These are phyloP conservation scores for Uncinocarpus reesii DNA, from an alignment of 2,329 filamentous ascomycete species.

Conservation along the genomic window DNA sequence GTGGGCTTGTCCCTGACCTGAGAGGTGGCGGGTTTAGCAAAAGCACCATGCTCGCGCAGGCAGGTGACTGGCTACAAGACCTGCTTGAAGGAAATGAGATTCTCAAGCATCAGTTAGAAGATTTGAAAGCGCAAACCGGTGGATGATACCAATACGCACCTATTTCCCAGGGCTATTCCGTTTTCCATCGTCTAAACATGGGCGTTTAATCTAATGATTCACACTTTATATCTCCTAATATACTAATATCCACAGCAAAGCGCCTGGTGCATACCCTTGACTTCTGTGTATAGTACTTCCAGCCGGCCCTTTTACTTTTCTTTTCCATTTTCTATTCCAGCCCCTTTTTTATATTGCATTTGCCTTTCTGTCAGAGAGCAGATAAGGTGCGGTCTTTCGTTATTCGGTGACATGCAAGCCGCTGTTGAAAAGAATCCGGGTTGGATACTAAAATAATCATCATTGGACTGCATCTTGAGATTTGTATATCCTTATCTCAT, in stretches of 20 bases:
- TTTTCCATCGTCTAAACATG: not conserved
- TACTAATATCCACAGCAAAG: conserved; percentile 3
- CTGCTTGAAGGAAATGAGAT: conserved; percentile 58
- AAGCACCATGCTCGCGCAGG: conserved; percentile 64
- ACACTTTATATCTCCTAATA: not conserved
- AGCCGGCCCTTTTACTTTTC: not conserved
- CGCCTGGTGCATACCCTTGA: conserved; percentile 2
- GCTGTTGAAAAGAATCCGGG: not conserved
- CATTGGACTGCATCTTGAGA: no score
- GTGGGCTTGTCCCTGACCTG: conserved; percentile 63
- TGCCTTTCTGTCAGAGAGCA: not conserved
- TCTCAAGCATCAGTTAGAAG: conserved; percentile 46
- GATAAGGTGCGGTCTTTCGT: not conserved
- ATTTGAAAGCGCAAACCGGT: conserved; percentile 28
- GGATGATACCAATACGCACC: not conserved
- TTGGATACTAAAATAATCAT: not conserved
- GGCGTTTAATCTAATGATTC: not conserved
- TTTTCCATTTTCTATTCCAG: not conserved
- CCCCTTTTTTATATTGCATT: not conserved
- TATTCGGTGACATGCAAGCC: not conserved
- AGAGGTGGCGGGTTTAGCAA: conserved; percentile 70
- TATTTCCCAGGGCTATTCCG: not conserved
- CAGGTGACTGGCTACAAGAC: conserved; percentile 68
- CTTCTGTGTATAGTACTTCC: conserved; percentile 4
- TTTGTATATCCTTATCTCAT: no score